phyloP scores from a whole-genome alignment of 306 rosid species.

The Carpinus fangiana region DNA sequence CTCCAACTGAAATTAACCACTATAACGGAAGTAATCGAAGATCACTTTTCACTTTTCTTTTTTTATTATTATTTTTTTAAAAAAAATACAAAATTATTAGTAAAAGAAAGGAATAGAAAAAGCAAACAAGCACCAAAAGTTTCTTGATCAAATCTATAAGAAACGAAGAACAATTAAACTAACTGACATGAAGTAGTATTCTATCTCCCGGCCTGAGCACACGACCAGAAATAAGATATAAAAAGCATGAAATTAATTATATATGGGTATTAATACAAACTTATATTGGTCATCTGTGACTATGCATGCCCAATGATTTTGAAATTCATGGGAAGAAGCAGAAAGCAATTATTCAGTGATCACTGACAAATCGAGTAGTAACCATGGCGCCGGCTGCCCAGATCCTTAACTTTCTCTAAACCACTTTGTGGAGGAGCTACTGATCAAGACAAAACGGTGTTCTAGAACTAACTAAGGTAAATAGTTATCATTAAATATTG shows the following conservation, averaged over 20 bases:
- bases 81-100: neutral
- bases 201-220: neutral
- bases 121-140: neutral
- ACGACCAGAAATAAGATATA: neutral
- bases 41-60: neutral
- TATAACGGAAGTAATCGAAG: conserved; percentile 54
- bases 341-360: neutral
- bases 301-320: too few species aligned
- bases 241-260: neutral
- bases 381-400: neutral
- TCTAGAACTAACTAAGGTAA: neutral
- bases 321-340: neutral
- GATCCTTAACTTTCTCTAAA: neutral
- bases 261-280: too few species aligned
- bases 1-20: conserved; percentile 71
- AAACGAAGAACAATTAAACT: neutral
- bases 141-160: neutral
- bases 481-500: neutral
- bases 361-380: neutral
- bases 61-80: neutral
- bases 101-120: conserved; percentile 3
- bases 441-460: neutral
- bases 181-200: neutral
- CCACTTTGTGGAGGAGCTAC: neutral
- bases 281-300: too few species aligned